Percentiles rank a stretch among this genome's conserved stretches.
Conservation (phyloP, 306 rosid species). For the Vicia sativa region DNA sequence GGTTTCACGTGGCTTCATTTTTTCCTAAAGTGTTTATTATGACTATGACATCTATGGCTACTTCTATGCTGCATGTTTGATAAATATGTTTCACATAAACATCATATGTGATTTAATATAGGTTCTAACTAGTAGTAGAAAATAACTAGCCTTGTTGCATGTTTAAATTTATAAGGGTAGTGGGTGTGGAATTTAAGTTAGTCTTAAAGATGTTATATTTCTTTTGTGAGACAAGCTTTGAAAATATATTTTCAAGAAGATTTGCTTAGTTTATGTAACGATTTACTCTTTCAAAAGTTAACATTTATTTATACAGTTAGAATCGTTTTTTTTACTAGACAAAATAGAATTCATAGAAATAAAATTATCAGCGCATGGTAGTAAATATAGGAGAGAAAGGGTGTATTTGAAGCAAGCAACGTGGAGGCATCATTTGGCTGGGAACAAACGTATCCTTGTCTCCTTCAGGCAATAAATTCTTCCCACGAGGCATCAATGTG, state of each 20-base stretch:
- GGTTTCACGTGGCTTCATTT: conserved; percentile 24
- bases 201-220: no score
- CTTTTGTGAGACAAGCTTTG: background rate
- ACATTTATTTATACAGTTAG: no score
- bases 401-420: background rate
- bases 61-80: conserved; percentile 18
- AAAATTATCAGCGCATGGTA: no score
- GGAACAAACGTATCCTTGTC: conserved; percentile 15
- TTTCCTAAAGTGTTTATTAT: background rate
- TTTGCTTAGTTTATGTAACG: no score
- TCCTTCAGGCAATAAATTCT: conserved; percentile 5
- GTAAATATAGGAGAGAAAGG: no score
- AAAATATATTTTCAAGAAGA: background rate
- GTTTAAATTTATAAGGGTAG: background rate
- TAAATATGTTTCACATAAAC: conserved; percentile 35
- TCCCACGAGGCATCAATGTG: conserved; percentile 21
- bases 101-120: background rate
- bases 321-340: no score
- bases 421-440: background rate
- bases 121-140: background rate
- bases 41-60: conserved; percentile 11
- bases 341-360: no score
- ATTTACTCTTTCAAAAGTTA: no score
- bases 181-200: background rate
- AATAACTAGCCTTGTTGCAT: background rate